These are phyloP conservation scores for Acer campestre DNA, from an alignment of 345 rosid genomes.

Conservation along the genomic window DNA sequence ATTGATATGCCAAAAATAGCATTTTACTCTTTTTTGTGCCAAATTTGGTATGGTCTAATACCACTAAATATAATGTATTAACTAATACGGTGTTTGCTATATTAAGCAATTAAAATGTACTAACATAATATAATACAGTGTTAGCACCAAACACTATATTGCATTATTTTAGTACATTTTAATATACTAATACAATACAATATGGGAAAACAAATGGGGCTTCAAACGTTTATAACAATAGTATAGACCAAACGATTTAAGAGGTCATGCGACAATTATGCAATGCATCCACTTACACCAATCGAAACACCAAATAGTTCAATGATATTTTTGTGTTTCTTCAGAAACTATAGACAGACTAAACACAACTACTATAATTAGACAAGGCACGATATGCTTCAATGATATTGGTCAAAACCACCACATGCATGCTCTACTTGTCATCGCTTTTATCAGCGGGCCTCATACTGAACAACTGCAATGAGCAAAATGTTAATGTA, in stretches of 20 bases:
- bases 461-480: slow-evolving; percentile 78
- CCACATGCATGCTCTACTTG: background rate
- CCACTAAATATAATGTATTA: too few species aligned
- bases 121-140: too few species aligned
- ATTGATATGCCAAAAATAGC: too few species aligned
- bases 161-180: too few species aligned
- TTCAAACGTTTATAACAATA: background rate
- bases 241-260: background rate
- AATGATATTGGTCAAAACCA: background rate
- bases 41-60: too few species aligned
- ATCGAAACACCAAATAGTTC: background rate
- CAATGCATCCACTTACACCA: background rate
- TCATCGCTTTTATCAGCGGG: slow-evolving; percentile 39
- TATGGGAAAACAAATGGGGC: too few species aligned
- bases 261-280: background rate
- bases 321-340: background rate
- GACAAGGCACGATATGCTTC: background rate
- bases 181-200: too few species aligned
- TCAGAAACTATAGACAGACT: background rate
- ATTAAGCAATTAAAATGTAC: too few species aligned
- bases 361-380: background rate
- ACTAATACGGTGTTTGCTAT: too few species aligned
- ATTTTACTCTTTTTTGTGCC: too few species aligned
- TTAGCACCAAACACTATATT: too few species aligned
- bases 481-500: slow-evolving; percentile 10